phyloP scores from a whole-genome alignment of 306 rosid genomes.

The Inga laurina region DNA sequence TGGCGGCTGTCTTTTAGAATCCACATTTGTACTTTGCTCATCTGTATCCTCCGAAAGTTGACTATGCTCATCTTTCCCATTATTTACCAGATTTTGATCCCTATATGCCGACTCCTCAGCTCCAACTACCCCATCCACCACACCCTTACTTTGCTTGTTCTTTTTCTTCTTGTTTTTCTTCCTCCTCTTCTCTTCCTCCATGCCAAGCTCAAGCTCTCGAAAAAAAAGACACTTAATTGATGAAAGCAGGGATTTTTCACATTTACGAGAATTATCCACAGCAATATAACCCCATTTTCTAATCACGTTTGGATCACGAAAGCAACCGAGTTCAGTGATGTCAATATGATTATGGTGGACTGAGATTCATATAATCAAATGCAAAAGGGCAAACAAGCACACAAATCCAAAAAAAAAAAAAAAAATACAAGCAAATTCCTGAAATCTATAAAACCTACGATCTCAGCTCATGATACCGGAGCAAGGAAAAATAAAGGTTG shows the following conservation, averaged over 20 bases:
- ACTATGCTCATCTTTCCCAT: conserved; percentile 38
- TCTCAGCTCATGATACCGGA: background rate
- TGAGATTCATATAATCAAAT: conserved; percentile 30
- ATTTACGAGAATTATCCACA: conserved; percentile 18
- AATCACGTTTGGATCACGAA: conserved; percentile 17
- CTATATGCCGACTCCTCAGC: conserved; percentile 35
- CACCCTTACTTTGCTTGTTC: conserved; percentile 53
- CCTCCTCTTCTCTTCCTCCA: conserved; percentile 69
- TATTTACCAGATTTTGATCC: conserved; percentile 33
- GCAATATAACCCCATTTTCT: background rate
- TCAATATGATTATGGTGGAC: conserved; percentile 14
- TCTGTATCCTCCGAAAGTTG: conserved; percentile 28
- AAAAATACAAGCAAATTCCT: background rate
- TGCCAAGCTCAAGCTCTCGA: conserved; percentile 33
- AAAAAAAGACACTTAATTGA: conserved; percentile 24
- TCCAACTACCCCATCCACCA: conserved; percentile 36
- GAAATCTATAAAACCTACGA: conserved; percentile 21
- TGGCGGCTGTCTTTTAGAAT: conserved; percentile 24
- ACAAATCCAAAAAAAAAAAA: background rate
- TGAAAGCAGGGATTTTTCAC: conserved; percentile 6
- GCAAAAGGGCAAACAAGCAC: background rate
- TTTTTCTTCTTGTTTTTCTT: conserved; percentile 61
- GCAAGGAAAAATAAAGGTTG: background rate
- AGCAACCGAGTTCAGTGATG: conserved; percentile 2
- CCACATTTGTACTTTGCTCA: conserved; percentile 28